Conservation (phyloP, 176 grass and related monocot species). For the Phyllostachys edulis region DNA sequence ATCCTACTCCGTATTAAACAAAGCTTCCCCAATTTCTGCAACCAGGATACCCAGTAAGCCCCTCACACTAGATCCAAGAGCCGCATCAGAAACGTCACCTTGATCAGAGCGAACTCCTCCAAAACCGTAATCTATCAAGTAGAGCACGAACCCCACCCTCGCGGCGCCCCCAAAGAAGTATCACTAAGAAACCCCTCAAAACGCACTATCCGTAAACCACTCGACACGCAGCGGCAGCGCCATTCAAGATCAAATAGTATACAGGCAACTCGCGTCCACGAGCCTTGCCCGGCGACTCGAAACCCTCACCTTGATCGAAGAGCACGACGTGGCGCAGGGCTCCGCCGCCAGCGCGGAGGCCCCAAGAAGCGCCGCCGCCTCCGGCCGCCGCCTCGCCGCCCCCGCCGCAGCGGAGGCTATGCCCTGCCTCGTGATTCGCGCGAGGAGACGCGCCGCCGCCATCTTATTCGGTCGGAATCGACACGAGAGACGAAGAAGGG, state of each 20-base stretch:
- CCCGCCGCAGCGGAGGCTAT: background rate
- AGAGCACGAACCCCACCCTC: no score
- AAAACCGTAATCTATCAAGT: background rate
- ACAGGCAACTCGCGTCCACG: no score
- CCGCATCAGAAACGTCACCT: no score
- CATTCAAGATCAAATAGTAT: background rate
- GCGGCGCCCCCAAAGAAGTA: no score
- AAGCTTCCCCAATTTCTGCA: background rate
- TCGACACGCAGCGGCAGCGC: background rate
- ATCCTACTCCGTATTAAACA: background rate
- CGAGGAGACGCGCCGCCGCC: constrained; percentile 19
- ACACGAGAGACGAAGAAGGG: background rate
- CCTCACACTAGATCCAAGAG: background rate
- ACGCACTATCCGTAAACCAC: background rate
- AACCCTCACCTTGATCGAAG: constrained; percentile 27
- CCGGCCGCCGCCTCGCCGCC: background rate
- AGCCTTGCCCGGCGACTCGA: background rate
- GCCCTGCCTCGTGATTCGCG: constrained; percentile 16
- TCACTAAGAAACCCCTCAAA: background rate
- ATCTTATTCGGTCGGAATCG: constrained; percentile 22
- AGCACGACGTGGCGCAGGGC: background rate
- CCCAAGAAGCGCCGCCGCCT: constrained; percentile 2
- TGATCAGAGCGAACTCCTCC: background rate
- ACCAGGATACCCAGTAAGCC: background rate
- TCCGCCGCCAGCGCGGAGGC: background rate